A percentile compares a stretch with the other conserved stretches of the same genome.
phyloP scores from a whole-genome alignment of 1,284 basidiomycete genomes.

The Trichosporon inkin region DNA sequence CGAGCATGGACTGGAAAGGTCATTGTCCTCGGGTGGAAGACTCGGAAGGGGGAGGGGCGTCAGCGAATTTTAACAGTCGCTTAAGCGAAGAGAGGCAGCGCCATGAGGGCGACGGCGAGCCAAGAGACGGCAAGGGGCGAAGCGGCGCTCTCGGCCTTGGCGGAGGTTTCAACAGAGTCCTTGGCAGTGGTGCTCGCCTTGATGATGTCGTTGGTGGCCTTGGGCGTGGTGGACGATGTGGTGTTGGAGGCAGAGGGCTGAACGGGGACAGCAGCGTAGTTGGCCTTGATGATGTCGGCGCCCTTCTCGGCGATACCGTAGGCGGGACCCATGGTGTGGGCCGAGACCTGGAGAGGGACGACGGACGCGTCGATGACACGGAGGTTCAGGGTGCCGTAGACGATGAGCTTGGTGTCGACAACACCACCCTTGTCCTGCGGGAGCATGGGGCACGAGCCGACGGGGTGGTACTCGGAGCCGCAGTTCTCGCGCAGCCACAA shows the following conservation, averaged over 20 bases:
- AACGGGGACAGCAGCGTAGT: constrained; percentile 24
- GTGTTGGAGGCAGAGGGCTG: constrained; percentile 13
- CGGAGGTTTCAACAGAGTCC: background rate
- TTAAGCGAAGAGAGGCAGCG: constrained; percentile 6
- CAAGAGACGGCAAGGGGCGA: background rate
- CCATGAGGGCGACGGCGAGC: background rate
- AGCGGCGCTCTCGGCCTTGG: background rate
- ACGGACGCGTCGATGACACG: constrained; percentile 52
- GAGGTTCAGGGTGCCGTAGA: constrained; percentile 59
- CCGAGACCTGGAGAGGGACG: constrained; percentile 50
- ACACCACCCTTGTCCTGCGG: constrained; percentile 61
- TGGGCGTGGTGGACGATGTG: background rate
- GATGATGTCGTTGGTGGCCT: background rate
- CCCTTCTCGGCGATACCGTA: constrained; percentile 69
- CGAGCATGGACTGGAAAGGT: too few relatives aligned
- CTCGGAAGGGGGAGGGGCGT: background rate
- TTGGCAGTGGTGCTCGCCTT: background rate
- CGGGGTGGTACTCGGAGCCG: constrained; percentile 56
- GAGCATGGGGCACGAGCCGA: constrained; percentile 62
- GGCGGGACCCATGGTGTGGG: constrained; percentile 52
- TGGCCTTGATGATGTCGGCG: constrained; percentile 58
- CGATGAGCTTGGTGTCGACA: constrained; percentile 60
- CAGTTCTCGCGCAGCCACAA: constrained; percentile 34
- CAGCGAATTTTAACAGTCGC: background rate
- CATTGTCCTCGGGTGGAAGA: too few relatives aligned